Conservation (phyloP, 1,284 basidiomycete genomes). For the Ustilago shanxiensis region DNA sequence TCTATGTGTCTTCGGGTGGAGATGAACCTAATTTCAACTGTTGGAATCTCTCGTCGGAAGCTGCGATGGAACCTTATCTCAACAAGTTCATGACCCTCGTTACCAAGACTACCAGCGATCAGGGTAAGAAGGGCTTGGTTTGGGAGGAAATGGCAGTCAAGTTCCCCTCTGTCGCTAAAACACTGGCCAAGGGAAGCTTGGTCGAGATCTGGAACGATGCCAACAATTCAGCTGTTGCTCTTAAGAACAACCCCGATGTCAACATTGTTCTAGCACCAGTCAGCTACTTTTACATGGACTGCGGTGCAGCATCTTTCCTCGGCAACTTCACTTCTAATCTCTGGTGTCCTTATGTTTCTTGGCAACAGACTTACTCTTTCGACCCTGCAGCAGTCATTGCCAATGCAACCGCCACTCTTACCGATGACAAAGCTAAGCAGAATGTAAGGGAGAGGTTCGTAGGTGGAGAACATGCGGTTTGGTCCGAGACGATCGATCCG, state of each 20-base stretch:
- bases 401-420: constrained; percentile 18
- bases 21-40: constrained; percentile 83
- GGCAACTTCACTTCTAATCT: constrained; percentile 75
- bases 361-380: constrained; percentile 77
- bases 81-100: constrained; percentile 76
- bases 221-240: constrained; percentile 75
- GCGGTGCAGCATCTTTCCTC: constrained; percentile 82
- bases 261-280: constrained; percentile 75
- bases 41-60: constrained; percentile 72
- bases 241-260: constrained; percentile 77
- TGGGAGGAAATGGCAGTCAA: constrained; percentile 76
- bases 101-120: constrained; percentile 72
- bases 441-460: constrained; percentile 73
- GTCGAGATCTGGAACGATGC: constrained; percentile 82
- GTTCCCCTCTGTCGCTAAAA: constrained; percentile 65
- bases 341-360: constrained; percentile 72
- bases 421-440: neutral
- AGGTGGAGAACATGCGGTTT: constrained; percentile 80
- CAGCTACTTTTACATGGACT: constrained; percentile 80
- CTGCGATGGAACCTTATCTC: constrained; percentile 68
- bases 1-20: constrained; percentile 82
- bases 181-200: constrained; percentile 78
- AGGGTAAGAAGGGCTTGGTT: constrained; percentile 77
- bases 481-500: constrained; percentile 82
- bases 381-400: constrained; percentile 73